Base-by-base conservation (phyloP, 805 yeast genomes). In the Teunomyces gatunensis region DNA sequence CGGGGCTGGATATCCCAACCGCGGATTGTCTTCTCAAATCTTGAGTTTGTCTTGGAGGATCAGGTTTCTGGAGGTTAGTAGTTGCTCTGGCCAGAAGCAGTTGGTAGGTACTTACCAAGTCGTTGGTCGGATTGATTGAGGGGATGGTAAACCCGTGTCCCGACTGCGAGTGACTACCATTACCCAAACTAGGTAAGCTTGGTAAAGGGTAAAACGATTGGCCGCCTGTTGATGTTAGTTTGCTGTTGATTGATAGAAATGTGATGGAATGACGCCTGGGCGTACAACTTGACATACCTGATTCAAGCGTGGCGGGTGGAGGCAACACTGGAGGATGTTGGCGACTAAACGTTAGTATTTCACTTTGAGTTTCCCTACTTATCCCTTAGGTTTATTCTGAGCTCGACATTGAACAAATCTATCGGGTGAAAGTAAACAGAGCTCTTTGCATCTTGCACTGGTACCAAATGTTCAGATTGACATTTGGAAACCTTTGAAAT, bases 251-350 rank as follows among this genome's bases (percentile, higher is more conserved):
- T 32, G 34, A n/a, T 32, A 7, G 7, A 32, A 32, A 32, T 32
- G 17, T 32, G 11, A 9, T 32, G 34, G 34, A n/a, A n/a, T 32
- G 34, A 10, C 17, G 34, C 17, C 34, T 32, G 18, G 17, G 34
- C 18, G 34, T 32, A 37, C 9, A 13, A 28, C 6, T 10, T 9
- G 39, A 73, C 77, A 45, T 72, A 73, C 80, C 77, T 47, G 77
- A 67, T 56, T 78, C 82, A 51, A 78, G 67, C 35, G 75, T 65
- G 13, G 80, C 79, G 13, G 85, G 84, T 10, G 85, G 84, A 5
- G 84, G 85, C 51, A 80, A 68, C 13, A 80, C 83, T 9, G 84
- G 84, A 5, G 83, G 81, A 42, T 69, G 79, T 61, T 77, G 84
- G 58, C 80, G 83, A 54, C 83, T 79, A 51, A 43, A 45, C 17